Evolutionary conservation across 106 monocot genomes (phyloP), one percentile per base, ranked within the genome.

Genomic region (Platanthera zijinensis): DNA sequence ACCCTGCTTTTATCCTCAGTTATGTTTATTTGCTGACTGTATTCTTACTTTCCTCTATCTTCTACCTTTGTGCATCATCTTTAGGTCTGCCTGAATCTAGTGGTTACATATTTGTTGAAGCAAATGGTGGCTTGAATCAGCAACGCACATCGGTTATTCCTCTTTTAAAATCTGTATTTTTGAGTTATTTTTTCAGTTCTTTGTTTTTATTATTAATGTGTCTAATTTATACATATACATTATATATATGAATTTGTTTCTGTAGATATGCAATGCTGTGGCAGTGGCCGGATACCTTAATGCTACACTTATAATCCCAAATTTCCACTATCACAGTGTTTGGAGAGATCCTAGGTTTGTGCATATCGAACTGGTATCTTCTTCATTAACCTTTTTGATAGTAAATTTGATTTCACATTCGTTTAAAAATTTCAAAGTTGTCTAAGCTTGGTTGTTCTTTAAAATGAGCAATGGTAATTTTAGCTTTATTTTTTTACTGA

Each of bases 41-140:
- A 39, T 56, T 25, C 7, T 75, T 46, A 1, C 3, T 30, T 2
- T 28, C 30, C 10, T 11, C 50, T 71, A 11, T 39, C 56, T 51
- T 12, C 0, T 45, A 28, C 12, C 32, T 53, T 70, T 52, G 69
- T 70, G n/a, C 18, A 2, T 75, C 21, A 51, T 79, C 21, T 64
- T 17, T 81, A 99, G 97, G 75, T 72, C 67, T 94, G 72, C 86
- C 88, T 78, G 91, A 94, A 75, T 99, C 94, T 79, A 94, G 92
- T 88, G 97, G 97, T 79, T 99, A 94, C 83, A 88, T 99, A 79
- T 92, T 85, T 77, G 82, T 99, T 61, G 97, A 99, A 84, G 97
- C 97, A 76, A 99, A 99, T 85, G 97, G 97, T 80, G 97, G 97
- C 53, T 84, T 99, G 84, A 99, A 99, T 90, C 97, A 99, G 71